Base-by-base conservation (phyloP, 1,284 basidiomycete species). In the Hemileia vastatrix region DNA sequence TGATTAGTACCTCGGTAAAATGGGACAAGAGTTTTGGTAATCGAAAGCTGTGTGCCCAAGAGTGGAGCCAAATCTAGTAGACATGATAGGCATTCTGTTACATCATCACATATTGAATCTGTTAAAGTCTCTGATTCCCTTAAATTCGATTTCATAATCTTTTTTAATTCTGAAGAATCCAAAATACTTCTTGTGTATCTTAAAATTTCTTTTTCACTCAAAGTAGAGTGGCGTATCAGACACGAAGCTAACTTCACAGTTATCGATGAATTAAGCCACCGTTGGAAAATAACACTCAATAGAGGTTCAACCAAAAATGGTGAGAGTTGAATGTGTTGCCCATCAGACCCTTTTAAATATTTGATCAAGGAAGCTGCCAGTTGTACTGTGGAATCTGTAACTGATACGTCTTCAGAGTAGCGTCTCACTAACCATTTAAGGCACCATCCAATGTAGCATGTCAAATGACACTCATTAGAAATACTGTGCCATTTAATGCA, bases 391-490 rank as follows among this genome's bases (percentile, higher is more conserved):
- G 56, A 53, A 3, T 50, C 27, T 27, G 19, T 43, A 19, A 55
- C 27, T 45, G 4, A 15, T 44, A 52, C 54, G 24, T 63, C 61
- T 44, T 63, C 61, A 21, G 54, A 45, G 27, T 50, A 63, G 51
- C 61, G 50, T 63, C 61, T 50, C 4, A 63, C 61, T 24, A 63
- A 45, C 61, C 61, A 63, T 13, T 36, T 23, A 18, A 63, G 33
- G 40, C 61, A 63, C 44, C 54, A 33, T 31, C 40, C 43, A 51
- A 63, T 43, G 31, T 63, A 63, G 21, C 32, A 21, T 33, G 27
- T n/a, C 5, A 57, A 9, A 45, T 56, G 48, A 21, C 27, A 18
- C 48, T n/a, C n/a, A n/a, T n/a, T n/a, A n/a, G n/a, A n/a, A n/a
- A n/a, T n/a, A n/a, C n/a, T n/a, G n/a, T n/a, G n/a, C n/a, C n/a